Evolutionary conservation across 2,329 filamentous ascomycete genomes (phyloP).

Genomic region (Claviceps quebecensis): DNA sequence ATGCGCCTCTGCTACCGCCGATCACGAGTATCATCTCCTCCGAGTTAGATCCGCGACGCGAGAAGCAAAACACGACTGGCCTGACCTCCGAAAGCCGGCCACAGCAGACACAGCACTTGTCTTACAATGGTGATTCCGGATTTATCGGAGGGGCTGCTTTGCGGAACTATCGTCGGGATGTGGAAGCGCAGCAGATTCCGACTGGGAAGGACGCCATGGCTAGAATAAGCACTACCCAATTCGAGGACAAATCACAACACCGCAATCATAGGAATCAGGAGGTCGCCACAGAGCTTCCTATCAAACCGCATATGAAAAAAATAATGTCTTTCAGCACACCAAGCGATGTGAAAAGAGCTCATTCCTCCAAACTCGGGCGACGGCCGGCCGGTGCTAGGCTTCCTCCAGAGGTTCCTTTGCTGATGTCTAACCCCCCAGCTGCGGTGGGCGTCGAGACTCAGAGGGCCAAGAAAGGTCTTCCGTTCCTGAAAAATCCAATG

Average conservation of each 20-base stretch:
- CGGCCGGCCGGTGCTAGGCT: slow-evolving; percentile 28
- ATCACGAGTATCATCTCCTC: slow-evolving; percentile 34
- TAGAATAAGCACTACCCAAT: neutral
- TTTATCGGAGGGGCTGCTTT: slow-evolving; percentile 44
- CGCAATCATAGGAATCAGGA: slow-evolving; percentile 3
- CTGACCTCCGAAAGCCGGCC: slow-evolving; percentile 11
- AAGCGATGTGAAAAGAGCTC: slow-evolving; percentile 30
- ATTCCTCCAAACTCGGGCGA: slow-evolving; percentile 20
- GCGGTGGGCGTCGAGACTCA: slow-evolving; percentile 21
- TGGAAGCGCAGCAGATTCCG: slow-evolving; percentile 9
- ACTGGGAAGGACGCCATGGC: slow-evolving; percentile 1
- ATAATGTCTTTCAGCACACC: slow-evolving; percentile 33
- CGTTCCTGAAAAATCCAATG: slow-evolving; percentile 46
- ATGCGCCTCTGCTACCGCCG: slow-evolving; percentile 36
- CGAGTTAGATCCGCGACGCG: slow-evolving; percentile 16
- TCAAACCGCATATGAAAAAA: slow-evolving; percentile 18
- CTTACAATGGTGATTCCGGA: slow-evolving; percentile 25
- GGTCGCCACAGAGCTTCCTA: slow-evolving; percentile 19
- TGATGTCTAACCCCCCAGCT: slow-evolving; percentile 12
- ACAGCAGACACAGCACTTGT: slow-evolving; percentile 17
- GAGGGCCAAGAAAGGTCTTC: slow-evolving; percentile 39
- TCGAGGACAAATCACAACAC: slow-evolving; percentile 5
- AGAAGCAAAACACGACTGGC: slow-evolving; percentile 8
- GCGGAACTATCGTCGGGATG: slow-evolving; percentile 32
- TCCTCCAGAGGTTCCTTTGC: slow-evolving; percentile 21